phyloP scores from a whole-genome alignment of 257 asterid species.

The Coffea eugenioides region DNA sequence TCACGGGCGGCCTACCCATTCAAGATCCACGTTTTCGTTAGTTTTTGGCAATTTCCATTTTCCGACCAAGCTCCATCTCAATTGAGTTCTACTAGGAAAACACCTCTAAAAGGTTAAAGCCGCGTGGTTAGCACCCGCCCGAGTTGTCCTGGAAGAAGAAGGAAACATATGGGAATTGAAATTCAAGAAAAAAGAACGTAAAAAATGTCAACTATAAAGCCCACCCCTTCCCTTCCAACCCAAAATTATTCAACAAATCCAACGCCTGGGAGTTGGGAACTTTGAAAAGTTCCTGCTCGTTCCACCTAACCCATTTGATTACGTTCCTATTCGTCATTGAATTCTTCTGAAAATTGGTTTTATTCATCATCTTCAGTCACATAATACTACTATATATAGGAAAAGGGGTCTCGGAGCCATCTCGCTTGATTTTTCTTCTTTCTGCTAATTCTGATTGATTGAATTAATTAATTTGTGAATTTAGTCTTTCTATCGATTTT shows the following conservation, averaged over 20 bases:
- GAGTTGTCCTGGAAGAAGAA: neutral
- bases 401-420: neutral
- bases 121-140: conserved; percentile 17
- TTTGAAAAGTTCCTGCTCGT: conserved; percentile 7
- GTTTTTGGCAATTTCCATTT: no score
- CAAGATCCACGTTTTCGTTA: no score
- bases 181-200: neutral
- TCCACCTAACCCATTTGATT: conserved; percentile 7
- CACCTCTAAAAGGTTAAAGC: no score
- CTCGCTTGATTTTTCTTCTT: neutral
- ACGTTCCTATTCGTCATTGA: neutral
- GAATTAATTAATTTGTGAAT: neutral
- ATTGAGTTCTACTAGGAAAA: no score
- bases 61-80: no score
- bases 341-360: neutral
- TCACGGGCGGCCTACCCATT: no score
- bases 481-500: neutral
- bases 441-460: neutral
- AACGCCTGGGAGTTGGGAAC: neutral
- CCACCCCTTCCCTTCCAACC: neutral
- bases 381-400: neutral
- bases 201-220: neutral
- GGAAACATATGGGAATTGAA: neutral
- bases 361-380: no score
- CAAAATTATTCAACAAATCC: conserved; percentile 3